Evolutionary conservation across 345 rosid genomes (phyloP).

Genomic region (Populus pruinosa): DNA sequence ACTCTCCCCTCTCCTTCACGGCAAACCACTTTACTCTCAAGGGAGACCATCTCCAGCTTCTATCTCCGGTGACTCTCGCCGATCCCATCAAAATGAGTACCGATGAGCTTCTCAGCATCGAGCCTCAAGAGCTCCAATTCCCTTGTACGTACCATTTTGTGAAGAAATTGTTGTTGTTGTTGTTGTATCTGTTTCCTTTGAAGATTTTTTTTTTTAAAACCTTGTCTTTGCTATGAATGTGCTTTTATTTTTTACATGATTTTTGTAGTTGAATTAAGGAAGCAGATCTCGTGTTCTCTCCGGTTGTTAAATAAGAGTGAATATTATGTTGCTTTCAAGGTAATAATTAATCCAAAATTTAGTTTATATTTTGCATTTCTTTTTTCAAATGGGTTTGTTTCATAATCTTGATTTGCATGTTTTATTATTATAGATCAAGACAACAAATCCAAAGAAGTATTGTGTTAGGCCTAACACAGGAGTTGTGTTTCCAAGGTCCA

Average conservation of each 20-base stretch:
- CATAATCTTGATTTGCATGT: background rate
- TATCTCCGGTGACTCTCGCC: slow-evolving; percentile 11
- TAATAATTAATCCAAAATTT: slow-evolving; percentile 10
- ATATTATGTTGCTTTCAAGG: slow-evolving; percentile 79
- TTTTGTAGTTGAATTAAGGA: slow-evolving; percentile 63
- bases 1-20: background rate
- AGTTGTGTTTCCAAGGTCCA: slow-evolving; percentile 64
- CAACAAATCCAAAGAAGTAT: slow-evolving; percentile 91
- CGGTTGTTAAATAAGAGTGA: slow-evolving; percentile 61
- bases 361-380: background rate
- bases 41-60: background rate
- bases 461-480: slow-evolving; percentile 86
- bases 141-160: slow-evolving; percentile 37
- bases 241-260: background rate
- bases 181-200: background rate
- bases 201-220: slow-evolving; percentile 7
- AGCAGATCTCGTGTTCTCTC: slow-evolving; percentile 77
- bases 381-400: background rate
- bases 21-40: background rate
- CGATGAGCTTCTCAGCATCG: slow-evolving; percentile 63
- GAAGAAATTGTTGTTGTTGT: background rate
- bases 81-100: slow-evolving; percentile 45
- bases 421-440: slow-evolving; percentile 52
- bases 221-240: background rate
- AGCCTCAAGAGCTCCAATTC: slow-evolving; percentile 77